Conservation (phyloP, 805 yeast species). For the Ogataea chonburiensis region DNA sequence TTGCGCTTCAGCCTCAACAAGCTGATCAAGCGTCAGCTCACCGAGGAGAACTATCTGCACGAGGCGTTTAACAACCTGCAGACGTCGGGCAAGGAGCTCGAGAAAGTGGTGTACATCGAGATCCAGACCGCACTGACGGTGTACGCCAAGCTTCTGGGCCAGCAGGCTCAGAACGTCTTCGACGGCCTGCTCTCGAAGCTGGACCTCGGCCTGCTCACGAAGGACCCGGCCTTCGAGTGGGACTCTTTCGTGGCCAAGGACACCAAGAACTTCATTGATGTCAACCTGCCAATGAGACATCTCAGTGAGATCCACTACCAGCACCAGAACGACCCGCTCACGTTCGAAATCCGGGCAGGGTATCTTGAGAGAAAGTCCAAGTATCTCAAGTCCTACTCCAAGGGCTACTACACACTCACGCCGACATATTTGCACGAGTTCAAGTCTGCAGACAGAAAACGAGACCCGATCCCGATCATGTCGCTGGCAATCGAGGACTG, state of each 20-base stretch:
- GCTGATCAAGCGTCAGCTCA: slow-evolving; percentile 72
- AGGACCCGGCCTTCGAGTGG: slow-evolving; percentile 86
- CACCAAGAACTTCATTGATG: slow-evolving; percentile 60
- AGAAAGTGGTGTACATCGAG: slow-evolving; percentile 81
- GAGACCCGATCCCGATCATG: slow-evolving; percentile 79
- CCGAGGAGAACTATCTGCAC: slow-evolving; percentile 81
- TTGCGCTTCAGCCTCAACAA: slow-evolving; percentile 69
- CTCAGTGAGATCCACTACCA: slow-evolving; percentile 62
- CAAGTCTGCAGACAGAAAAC: slow-evolving; percentile 76
- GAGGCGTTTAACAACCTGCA: slow-evolving; percentile 88
- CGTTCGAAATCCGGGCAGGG: slow-evolving; percentile 71
- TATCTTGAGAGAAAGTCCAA: slow-evolving; percentile 86
- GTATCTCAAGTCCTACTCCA: slow-evolving; percentile 84
- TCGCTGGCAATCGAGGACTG: slow-evolving; percentile 79
- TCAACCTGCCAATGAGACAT: slow-evolving; percentile 58
- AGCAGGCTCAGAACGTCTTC: slow-evolving; percentile 70
- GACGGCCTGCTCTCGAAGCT: slow-evolving; percentile 64
- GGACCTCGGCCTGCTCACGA: slow-evolving; percentile 67
- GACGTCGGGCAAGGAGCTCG: slow-evolving; percentile 84
- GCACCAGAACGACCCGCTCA: slow-evolving; percentile 66
- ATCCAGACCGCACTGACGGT: slow-evolving; percentile 77
- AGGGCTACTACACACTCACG: slow-evolving; percentile 89
- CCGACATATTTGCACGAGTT: slow-evolving; percentile 89
- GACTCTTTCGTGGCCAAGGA: slow-evolving; percentile 75
- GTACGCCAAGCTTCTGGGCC: slow-evolving; percentile 68